Conservation (phyloP, 371 early-diverging fungal genomes). For the Chytridium lagenaria region DNA sequence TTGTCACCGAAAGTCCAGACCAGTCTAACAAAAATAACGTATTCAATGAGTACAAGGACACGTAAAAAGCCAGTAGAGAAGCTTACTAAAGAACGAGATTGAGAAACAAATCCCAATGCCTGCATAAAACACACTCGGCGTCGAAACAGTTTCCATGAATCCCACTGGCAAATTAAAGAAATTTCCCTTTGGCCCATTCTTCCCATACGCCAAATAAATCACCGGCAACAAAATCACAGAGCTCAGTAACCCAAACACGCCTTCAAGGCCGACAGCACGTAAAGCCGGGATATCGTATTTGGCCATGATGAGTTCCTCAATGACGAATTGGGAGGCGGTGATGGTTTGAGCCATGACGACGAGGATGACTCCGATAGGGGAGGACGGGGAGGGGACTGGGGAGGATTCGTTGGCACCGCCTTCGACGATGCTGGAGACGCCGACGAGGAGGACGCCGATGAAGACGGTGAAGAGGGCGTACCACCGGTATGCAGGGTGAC, state of each 20-base stretch:
- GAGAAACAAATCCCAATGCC: constrained; percentile 83
- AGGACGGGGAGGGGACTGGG: constrained; percentile 26
- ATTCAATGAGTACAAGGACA: neutral
- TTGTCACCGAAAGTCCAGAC: constrained; percentile 92
- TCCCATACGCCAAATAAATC: constrained; percentile 74
- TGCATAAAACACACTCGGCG: constrained; percentile 72
- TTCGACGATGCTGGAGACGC: constrained; percentile 56
- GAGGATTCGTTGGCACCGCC: neutral
- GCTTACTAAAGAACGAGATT: constrained; percentile 81
- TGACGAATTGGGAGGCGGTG: constrained; percentile 91
- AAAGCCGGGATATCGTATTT: constrained; percentile 81
- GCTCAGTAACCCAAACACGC: constrained; percentile 84
- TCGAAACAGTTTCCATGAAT: constrained; percentile 45
- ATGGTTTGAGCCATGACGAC: constrained; percentile 91
- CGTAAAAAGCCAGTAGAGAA: neutral
- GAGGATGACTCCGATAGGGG: constrained; percentile 74
- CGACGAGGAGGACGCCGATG: constrained; percentile 85
- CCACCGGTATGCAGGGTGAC: constrained; percentile 80
- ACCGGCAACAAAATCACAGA: constrained; percentile 75
- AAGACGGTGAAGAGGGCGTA: constrained; percentile 78
- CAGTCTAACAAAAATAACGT: constrained; percentile 58
- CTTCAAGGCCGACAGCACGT: constrained; percentile 93
- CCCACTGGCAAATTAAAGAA: constrained; percentile 82
- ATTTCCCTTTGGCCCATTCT: constrained; percentile 62
- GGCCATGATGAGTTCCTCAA: constrained; percentile 90